Evolutionary conservation across 441 rosid genomes (phyloP).

Genomic region (Omphalea diandra): DNA sequence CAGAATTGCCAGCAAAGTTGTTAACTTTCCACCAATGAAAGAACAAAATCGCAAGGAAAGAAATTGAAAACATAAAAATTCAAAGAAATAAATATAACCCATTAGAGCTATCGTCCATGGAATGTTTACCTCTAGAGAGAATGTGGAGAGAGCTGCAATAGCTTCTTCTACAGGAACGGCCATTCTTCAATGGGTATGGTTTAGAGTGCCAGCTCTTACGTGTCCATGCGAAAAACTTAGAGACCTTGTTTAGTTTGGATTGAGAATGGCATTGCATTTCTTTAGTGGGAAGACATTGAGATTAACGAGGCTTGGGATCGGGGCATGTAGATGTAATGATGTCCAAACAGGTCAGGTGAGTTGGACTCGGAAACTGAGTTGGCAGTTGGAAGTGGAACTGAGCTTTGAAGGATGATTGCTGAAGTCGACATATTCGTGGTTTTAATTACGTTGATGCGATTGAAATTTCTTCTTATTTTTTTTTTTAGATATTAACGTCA

Average conservation of each 20-base stretch:
- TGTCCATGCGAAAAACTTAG: not conserved
- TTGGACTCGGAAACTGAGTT: not conserved
- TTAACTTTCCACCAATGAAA: not conserved
- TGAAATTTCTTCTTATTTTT: no score
- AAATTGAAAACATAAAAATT: no score
- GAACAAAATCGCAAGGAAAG: no score
- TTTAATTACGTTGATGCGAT: not conserved
- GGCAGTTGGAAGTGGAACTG: no score
- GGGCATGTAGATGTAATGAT: not conserved
- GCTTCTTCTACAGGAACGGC: constrained; percentile 99
- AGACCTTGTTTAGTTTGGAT: not conserved
- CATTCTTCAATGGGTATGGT: constrained; percentile 17
- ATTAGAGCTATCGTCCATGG: no score
- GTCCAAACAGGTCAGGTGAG: constrained; percentile 8
- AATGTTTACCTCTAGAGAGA: constrained; percentile 77
- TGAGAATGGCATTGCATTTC: not conserved
- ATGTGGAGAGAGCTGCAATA: constrained; percentile 93
- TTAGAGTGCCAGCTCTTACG: not conserved
- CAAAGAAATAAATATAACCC: no score
- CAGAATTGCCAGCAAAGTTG: not conserved
- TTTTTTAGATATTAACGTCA: no score
- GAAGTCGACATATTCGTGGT: not conserved
- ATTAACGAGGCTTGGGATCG: constrained; percentile 7
- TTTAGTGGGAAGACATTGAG: not conserved
- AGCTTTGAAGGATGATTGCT: no score